Percentiles rank a stretch among this genome's conserved stretches.
phyloP scores from a whole-genome alignment of 1,139 yeast species.

The Hyphopichia wangnamkhiaoensis region DNA sequence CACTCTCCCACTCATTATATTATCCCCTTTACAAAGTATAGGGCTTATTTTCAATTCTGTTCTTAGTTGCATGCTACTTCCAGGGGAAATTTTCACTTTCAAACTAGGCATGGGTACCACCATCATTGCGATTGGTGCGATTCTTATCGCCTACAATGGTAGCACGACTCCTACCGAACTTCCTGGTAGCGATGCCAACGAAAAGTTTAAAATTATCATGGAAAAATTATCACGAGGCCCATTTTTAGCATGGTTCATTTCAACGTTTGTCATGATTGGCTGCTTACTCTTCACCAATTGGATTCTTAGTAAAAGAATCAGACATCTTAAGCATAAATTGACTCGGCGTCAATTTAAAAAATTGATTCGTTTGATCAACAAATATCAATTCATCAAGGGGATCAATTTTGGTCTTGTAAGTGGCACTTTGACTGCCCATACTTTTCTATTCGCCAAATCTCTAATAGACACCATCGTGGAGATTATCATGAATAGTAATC shows the following conservation, averaged over 20 bases:
- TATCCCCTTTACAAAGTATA: constrained; percentile 83
- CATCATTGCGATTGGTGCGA: constrained; percentile 72
- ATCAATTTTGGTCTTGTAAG: constrained; percentile 66
- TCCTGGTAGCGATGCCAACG: constrained; percentile 20
- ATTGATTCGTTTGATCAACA: constrained; percentile 14
- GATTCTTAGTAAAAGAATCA: constrained; percentile 13
- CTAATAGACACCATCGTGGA: constrained; percentile 67
- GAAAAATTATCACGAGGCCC: constrained; percentile 24
- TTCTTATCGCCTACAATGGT: constrained; percentile 78
- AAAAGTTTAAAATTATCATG: constrained; percentile 29
- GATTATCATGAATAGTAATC: constrained; percentile 38
- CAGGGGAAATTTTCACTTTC: constrained; percentile 67
- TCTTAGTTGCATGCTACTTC: constrained; percentile 65
- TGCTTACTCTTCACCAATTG: constrained; percentile 26
- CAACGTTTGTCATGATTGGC: constrained; percentile 33
- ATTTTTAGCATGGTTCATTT: constrained; percentile 41
- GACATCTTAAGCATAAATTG: constrained; percentile 13
- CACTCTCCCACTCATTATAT: constrained; percentile 75
- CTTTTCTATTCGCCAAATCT: constrained; percentile 80
- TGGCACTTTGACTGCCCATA: constrained; percentile 84
- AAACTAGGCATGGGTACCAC: constrained; percentile 65
- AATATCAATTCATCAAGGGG: constrained; percentile 46
- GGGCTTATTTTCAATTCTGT: constrained; percentile 82
- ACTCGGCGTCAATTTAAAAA: constrained; percentile 12
- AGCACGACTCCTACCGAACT: constrained; percentile 25